phyloP scores from a whole-genome alignment of 2,329 filamentous ascomycete species.

The Fusarium paranaense region DNA sequence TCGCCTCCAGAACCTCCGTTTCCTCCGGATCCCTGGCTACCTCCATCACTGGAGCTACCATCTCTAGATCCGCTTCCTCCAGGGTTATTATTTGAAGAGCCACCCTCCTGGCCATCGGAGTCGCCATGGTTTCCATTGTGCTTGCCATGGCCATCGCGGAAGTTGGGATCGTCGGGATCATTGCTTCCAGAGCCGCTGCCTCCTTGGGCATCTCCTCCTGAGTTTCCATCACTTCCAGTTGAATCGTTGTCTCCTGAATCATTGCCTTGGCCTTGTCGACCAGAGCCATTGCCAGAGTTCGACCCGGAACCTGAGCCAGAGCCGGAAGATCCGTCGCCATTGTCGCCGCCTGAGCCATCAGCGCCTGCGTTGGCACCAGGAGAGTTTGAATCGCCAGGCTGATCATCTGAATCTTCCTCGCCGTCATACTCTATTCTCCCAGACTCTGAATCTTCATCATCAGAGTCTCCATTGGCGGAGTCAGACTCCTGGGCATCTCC shows the following conservation, averaged over 20 bases:
- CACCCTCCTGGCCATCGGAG: background rate
- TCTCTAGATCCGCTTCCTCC: background rate
- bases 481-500: background rate
- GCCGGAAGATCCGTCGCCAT: background rate
- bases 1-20: background rate
- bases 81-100: background rate
- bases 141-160: background rate
- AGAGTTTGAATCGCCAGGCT: background rate
- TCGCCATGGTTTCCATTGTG: background rate
- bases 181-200: background rate
- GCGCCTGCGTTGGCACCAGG: background rate
- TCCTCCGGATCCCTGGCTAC: background rate
- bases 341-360: background rate
- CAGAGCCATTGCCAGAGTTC: background rate
- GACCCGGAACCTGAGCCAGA: background rate
- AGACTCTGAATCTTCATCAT: background rate
- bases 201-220: background rate
- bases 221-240: background rate
- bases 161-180: background rate
- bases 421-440: background rate
- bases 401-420: background rate
- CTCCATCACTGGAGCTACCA: background rate
- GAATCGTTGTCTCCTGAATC: background rate
- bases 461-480: background rate
- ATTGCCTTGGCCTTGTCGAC: conserved; percentile 1